Evolutionary conservation across 2,329 filamentous ascomycete genomes (phyloP).

Genomic region (Erysiphe pulchra): DNA sequence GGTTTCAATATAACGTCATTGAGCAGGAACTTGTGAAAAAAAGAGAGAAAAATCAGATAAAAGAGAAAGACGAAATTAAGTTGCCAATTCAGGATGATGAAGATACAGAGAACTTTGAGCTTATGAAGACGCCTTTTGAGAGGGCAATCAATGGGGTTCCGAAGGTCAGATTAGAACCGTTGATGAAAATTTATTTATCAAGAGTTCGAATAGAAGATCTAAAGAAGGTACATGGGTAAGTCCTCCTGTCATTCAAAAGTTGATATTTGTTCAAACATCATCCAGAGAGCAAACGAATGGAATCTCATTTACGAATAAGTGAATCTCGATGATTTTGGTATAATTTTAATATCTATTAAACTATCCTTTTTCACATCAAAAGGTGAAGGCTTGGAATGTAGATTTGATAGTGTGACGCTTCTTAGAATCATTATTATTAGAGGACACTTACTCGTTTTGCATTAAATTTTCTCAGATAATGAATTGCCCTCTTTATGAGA

Average conservation of each 20-base stretch:
- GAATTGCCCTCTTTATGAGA: too few species aligned
- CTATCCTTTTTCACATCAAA: too few species aligned
- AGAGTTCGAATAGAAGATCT: conserved; percentile 27
- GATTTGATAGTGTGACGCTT: too few species aligned
- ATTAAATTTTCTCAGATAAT: too few species aligned
- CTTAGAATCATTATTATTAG: too few species aligned
- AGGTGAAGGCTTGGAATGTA: too few species aligned
- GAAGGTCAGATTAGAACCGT: conserved; percentile 21
- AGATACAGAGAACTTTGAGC: conserved; percentile 21
- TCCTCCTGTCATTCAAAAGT: neutral
- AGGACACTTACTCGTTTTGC: too few species aligned
- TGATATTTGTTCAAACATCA: neutral
- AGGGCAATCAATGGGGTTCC: conserved; percentile 22
- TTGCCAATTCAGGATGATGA: neutral
- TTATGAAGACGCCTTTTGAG: conserved; percentile 29
- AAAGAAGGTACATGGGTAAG: conserved; percentile 16
- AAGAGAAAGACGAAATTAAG: neutral
- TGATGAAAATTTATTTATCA: conserved; percentile 35
- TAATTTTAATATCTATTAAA: too few species aligned
- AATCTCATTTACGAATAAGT: too few species aligned
- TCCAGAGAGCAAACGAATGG: conserved; percentile 14
- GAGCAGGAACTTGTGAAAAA: conserved; percentile 6
- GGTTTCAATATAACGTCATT: conserved; percentile 16
- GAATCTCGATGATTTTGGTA: too few species aligned
- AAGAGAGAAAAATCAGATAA: conserved; percentile 15